Evolutionary conservation across 768 basidiomycete genomes (phyloP), one percentile per base, ranked within the genome.

Genomic region (Boletus rubropictus): DNA sequence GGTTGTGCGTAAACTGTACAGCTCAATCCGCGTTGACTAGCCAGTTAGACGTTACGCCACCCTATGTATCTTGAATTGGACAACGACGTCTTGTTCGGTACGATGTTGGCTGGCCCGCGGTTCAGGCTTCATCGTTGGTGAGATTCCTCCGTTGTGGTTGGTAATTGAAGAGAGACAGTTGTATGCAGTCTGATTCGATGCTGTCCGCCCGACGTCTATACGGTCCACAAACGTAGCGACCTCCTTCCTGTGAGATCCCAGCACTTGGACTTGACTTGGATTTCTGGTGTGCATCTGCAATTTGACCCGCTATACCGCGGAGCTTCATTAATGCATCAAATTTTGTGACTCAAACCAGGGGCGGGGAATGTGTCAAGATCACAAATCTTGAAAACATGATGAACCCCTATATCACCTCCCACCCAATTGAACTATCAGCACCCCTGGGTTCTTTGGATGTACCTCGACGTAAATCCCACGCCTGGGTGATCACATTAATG

Each of bases 1-100:
- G 84, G 89, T 89, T n/a, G 79, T 96, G 34, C 76, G 86, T 50
- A 79, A 73, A 66, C 67, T 97, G 48, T 97, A 97, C 63, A 77
- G 76, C 48, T 80, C 87, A 25, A 88, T 91, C 52, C 82, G 89
- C 32, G 79, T 90, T 42, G 89, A 92, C 56, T 80, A 63, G 52
- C 25, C 7, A 29, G 25, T 28, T 46, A 52, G 49, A 53, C 12
- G 1, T 42, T 27, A 32, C 22, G 15, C n/a, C 29, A 34, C 17
- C 45, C 9, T 54, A 49, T 59, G 53, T 46, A 39, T 53, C 48
- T 33, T 17, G 15, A 32, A 40, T 41, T 32, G 41, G 50, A 52
- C 50, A 39, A 51, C 20, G 20, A 27, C 12, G 34, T 25, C n/a
- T 39, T 34, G 20, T 39, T 8, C 21, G 32, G 21, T 37, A n/a